Evolutionary conservation across 2,329 filamentous ascomycete species (phyloP).

Genomic region (Cryphonectria japonica): DNA sequence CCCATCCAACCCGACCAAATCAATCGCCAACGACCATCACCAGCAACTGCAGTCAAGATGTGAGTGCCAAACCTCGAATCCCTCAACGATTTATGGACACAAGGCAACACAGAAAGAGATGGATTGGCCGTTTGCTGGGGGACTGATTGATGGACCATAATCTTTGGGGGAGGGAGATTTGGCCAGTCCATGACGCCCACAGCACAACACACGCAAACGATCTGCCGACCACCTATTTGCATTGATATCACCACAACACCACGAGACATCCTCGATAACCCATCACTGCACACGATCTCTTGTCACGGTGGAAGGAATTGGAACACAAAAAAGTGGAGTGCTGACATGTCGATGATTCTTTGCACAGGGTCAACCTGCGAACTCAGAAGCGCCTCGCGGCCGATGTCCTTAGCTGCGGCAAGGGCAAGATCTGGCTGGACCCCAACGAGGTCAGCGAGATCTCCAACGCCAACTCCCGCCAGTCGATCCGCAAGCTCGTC

Average conservation of each 20-base stretch:
- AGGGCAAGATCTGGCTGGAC: conserved; percentile 99
- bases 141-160: conserved; percentile 23
- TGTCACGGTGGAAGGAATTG: neutral
- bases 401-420: conserved; percentile 96
- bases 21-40: conserved; percentile 42
- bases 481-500: conserved; percentile 99
- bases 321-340: conserved; percentile 14
- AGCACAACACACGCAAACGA: conserved; percentile 17
- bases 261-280: conserved; percentile 9
- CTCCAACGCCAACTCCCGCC: conserved; percentile 99
- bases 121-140: conserved; percentile 16
- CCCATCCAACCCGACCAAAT: conserved; percentile 29
- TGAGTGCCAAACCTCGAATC: conserved; percentile 37
- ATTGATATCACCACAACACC: conserved; percentile 16
- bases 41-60: conserved; percentile 45
- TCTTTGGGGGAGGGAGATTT: conserved; percentile 7
- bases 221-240: neutral
- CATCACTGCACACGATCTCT: conserved; percentile 14
- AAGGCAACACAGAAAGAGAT: conserved; percentile 21
- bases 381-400: conserved; percentile 99
- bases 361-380: conserved; percentile 92
- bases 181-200: conserved; percentile 20
- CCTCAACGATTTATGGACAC: conserved; percentile 20
- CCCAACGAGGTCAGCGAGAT: conserved; percentile 99
- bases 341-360: conserved; percentile 29